Conservation (phyloP, 441 rosid species). For the Jatropha multifida region DNA sequence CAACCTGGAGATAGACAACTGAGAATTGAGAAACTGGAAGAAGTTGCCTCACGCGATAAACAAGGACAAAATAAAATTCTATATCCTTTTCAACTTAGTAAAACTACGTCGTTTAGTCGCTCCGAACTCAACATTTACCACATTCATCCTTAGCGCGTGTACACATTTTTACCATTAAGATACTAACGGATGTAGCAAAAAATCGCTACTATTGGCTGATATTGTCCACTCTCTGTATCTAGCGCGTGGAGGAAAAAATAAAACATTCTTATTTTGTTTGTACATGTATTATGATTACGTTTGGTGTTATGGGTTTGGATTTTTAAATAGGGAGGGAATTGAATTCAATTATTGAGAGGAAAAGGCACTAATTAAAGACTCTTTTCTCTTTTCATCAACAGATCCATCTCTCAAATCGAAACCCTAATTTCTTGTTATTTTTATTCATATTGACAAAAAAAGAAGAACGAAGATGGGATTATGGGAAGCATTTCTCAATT, state of each 20-base stretch:
- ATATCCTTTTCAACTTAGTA: neutral
- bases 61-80: slow-evolving; percentile 14
- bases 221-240: neutral
- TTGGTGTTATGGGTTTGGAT: neutral
- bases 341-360: slow-evolving; percentile 18
- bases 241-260: slow-evolving; percentile 2
- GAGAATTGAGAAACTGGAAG: slow-evolving; percentile 13
- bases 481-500: slow-evolving; percentile 82
- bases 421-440: slow-evolving; percentile 4
- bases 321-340: slow-evolving; percentile 39
- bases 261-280: slow-evolving; percentile 14
- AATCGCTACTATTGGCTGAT: neutral
- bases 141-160: neutral
- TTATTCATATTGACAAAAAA: neutral
- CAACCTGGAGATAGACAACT: slow-evolving; percentile 29
- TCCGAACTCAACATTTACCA: too few relatives aligned
- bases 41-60: neutral
- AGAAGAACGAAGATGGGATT: slow-evolving; percentile 54
- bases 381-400: neutral
- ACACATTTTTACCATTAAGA: neutral
- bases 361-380: slow-evolving; percentile 2
- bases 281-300: neutral
- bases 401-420: slow-evolving; percentile 9
- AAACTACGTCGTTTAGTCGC: slow-evolving; percentile 23
- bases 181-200: neutral